Evolutionary conservation across 495 filamentous ascomycete species (phyloP), one percentile per base, ranked within the genome.

Genomic region (Aspergillus sclerotiicarbonarius): DNA sequence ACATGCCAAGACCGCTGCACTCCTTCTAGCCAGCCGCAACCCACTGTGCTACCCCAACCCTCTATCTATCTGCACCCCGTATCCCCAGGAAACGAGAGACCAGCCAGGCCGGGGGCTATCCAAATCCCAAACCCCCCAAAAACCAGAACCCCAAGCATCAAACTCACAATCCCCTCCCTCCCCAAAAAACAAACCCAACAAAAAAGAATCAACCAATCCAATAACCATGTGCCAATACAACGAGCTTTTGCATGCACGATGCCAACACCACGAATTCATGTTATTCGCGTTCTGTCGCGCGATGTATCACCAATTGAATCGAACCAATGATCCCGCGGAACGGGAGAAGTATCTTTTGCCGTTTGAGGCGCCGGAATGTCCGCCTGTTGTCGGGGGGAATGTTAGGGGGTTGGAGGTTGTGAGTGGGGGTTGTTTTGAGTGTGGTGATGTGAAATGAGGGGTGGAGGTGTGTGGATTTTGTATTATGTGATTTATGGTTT

Each of bases 201-300:
- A 25, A 53, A 50, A 25, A 55, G 16, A 50, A 33, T 8, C 49
- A 52, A 48, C 25, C n/a, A 13, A 3, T 25, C 2, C 25, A 2
- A 25, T 25, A 25, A 25, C 25, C 25, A 68, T 68, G 62, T 68
- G 65, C 45, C 45, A 62, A 12, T 60, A 62, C 54, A 52, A 35
- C 10, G 35, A 16, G 45, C 47, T 32, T 44, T 33, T 25, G 20
- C 48, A 59, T 39, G 5, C 18, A 2, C 4, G 46, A 10, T 67
- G 65, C 56, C 51, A 30, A 1, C 65, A 67, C 30, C 29, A 32
- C 5, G 35, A 51, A 5, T 51, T 51, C 30, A n/a, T 15, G 5
- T 0, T 51, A 12, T 0, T 32, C 25, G 5, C 5, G 4, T 69
- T 71, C 61, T 74, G 69, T 49, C 54, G 29, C 1, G 30, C 29